phyloP scores from a whole-genome alignment of 2,329 filamentous ascomycete genomes.

The Beauveria sp. region DNA sequence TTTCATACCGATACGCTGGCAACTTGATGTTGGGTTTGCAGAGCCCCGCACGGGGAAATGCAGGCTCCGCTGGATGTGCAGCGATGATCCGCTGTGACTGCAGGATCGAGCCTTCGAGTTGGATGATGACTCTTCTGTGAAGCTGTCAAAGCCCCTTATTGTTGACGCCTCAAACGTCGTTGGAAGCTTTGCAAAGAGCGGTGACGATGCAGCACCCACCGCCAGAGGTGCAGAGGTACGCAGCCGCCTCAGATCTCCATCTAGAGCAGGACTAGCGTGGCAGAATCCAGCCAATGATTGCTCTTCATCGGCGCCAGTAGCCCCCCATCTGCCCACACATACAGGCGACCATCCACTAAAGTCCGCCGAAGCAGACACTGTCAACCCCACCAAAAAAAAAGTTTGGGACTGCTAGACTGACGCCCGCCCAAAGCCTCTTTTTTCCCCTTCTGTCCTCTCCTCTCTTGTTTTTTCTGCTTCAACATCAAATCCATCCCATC shows the following conservation, averaged over 20 bases:
- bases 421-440: constrained; percentile 1
- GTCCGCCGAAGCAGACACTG: not conserved
- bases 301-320: too few relatives aligned
- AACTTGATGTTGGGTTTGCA: too few relatives aligned
- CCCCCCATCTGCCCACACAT: not conserved
- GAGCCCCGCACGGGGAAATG: too few relatives aligned
- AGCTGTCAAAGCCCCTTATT: not conserved
- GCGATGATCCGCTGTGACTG: not conserved
- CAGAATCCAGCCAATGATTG: not conserved
- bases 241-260: too few relatives aligned
- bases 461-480: constrained; percentile 12
- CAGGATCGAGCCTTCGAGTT: too few relatives aligned
- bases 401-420: constrained; percentile 5
- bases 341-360: too few relatives aligned
- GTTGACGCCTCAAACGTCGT: not conserved
- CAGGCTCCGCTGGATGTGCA: not conserved
- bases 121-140: not conserved
- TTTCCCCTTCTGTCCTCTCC: constrained; percentile 5
- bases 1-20: too few relatives aligned
- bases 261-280: too few relatives aligned
- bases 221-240: not conserved
- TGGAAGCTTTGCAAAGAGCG: not conserved
- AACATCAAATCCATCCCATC: constrained; percentile 4
- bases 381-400: constrained; percentile 7
- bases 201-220: not conserved